Evolutionary conservation across 768 basidiomycete species (phyloP), one percentile per base, ranked within the genome.

Genomic region (Neoboletus subvelutipes): DNA sequence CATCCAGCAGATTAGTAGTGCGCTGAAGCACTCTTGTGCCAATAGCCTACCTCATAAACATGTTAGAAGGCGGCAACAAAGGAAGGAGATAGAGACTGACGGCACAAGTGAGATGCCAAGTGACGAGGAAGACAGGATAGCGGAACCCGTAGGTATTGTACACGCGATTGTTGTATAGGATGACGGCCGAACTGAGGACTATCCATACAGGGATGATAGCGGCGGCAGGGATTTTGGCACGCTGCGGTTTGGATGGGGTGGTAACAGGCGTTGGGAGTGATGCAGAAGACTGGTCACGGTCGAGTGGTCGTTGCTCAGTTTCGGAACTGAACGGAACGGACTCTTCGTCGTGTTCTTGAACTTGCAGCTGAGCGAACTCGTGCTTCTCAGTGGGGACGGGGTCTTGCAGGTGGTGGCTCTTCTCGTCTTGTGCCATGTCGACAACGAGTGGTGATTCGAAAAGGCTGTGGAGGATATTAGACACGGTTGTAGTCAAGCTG

Each of bases 161-260:
- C 64, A 92, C 74, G 69, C 86, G 86, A 73, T 94, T 96, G 83
- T 97, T 97, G 84, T 98, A 97, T 57, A 97, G 85, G 75, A 98
- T 98, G 70, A 98, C 95, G 9, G 84, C 71, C 26, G 93, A 92
- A 61, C 87, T 90, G 64, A 96, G 87, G 20, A 84, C 75, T 67
- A 97, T 98, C 96, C 96, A 98, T 54, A 96, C 77, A 28, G 92
- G 94, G 55, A 97, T 92, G 67, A 94, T 90, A 54, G 80, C 75
- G 1, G 84, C 68, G 1, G 89, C 80, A 13, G 89, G 81, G 29
- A 90, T 72, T 66, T 80, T 83, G n/a, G 77, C 62, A 53, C 82
- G 83, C 10, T 73, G 68, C 3, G 72, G 66, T 22, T 78, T 72
- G 10, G 73, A 57, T 4, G 78, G 62, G 22, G 81, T 71, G 0